Base-by-base conservation (phyloP, 352 stramenopile species). In the Phytophthora macrochlamydospora region DNA sequence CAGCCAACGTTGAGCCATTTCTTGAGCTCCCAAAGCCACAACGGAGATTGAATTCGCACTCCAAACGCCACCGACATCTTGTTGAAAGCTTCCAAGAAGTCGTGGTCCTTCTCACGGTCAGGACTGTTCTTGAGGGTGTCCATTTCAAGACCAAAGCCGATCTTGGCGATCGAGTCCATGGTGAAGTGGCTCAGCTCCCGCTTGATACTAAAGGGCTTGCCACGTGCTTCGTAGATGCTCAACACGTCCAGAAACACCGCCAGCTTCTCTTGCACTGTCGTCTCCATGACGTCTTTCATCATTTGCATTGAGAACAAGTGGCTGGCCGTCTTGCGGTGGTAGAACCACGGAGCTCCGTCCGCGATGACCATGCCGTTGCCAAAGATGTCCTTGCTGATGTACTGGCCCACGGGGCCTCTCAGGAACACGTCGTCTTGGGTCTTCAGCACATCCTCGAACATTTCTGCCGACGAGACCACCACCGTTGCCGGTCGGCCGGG, bases 261-360 rank as follows among this genome's bases (percentile, higher is more conserved):
- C 0, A 71, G 49, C 29, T 83, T 71, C 38, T 80, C 63, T 7
- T 57, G 43, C 4, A 85, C 76, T 1, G 71, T 70, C 0, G 65
- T 48, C 35, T 79, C 62, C 79, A 85, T 85, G 24, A 73, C 66
- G 31, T 81, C 69, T 44, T 72, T 74, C 54, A 85, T 76, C 71
- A 73, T 79, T 31, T 79, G 61, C 59, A 79, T 80, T 13, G 81
- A 88, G 43, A 96, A 94, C 2, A 97, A 84, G 60, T 97, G 91
- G 61, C 85, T 95, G 58, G 90, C 87, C 0, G 70, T 89, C 57
- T 93, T 93, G 42, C 87, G 81, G 48, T 95, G 87, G 43, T 78
- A 67, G 29, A 71, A 72, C 87, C 87, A 95, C 40, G 64, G 49
- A 11, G 60, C 60, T 37, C 68, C 74, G 29, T 85, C 68, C 0